phyloP scores from a whole-genome alignment of 2,329 filamentous ascomycete genomes.

The Microthyrium microscopicum region DNA sequence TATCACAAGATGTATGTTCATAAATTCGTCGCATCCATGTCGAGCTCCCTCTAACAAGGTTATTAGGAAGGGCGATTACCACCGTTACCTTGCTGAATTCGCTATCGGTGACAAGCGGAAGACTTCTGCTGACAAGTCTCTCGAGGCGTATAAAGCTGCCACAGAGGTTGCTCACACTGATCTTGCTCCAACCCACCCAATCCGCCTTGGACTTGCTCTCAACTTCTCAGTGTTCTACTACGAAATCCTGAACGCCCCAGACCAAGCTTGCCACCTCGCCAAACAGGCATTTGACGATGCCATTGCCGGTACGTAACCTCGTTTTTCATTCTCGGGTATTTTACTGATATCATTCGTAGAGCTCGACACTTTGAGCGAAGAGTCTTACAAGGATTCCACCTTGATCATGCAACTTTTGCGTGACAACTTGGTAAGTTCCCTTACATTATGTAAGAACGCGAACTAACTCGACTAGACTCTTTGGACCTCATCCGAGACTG shows the following conservation, averaged over 20 bases:
- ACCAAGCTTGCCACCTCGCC: constrained; percentile 94
- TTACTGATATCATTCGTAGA: constrained; percentile 35
- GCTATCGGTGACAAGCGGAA: constrained; percentile 89
- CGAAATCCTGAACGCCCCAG: constrained; percentile 95
- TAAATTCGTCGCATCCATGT: neutral
- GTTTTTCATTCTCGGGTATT: constrained; percentile 6
- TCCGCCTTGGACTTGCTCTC: constrained; percentile 77
- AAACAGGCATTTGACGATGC: constrained; percentile 95
- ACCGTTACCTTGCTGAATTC: constrained; percentile 97
- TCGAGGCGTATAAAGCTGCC: constrained; percentile 92
- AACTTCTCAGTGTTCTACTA: constrained; percentile 99
- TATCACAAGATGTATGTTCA: constrained; percentile 97
- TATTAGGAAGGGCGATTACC: constrained; percentile 94
- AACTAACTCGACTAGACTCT: constrained; percentile 52
- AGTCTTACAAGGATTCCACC: constrained; percentile 98
- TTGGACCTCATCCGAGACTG: constrained; percentile 97
- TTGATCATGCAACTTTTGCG: constrained; percentile 97
- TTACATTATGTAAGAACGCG: constrained; percentile 13
- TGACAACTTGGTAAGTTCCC: constrained; percentile 64
- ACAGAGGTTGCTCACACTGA: constrained; percentile 82
- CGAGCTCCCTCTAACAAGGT: constrained; percentile 8
- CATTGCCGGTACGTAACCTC: constrained; percentile 52
- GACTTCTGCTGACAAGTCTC: constrained; percentile 80
- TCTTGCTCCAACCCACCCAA: constrained; percentile 80
- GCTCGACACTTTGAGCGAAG: constrained; percentile 91